Base-by-base conservation (phyloP, 164 flowering plant genomes). In the Santalum album region DNA sequence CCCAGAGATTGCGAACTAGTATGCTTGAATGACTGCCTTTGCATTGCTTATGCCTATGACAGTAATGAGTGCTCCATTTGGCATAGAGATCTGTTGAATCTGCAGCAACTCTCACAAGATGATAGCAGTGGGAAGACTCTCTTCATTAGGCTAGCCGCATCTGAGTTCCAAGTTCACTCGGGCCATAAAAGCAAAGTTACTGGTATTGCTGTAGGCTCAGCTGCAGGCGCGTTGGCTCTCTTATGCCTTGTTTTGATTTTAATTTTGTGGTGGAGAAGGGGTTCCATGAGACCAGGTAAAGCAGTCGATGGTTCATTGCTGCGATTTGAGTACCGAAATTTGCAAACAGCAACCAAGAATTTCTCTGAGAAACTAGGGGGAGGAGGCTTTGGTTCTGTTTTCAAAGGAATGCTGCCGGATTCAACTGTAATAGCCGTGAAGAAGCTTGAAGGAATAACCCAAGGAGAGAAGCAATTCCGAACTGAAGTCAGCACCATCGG, bases 401-500 rank as follows among this genome's bases (percentile, higher is more conserved):
- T 66, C 36, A 76, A 69, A 53, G 87, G 83, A 23, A 63, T 67
- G 5, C 52, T 72, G 52, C 69, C 75, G 12, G 68, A 74, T 55
- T 65, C 73, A 12, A 58, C 71, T 16, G 55, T 54, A 17, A 52
- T 79, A 19, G 81, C 84, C 0, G 79, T 74, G 55, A 78, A 79
- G 74, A 67, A 62, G 51, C 81, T 82, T 2, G 77, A 79, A 53
- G 64, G 77, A 59, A 17, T 64, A 17, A 57, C 65, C 15, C 90
- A 80, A 61, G 79, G 76, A 7, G 81, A 78, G 44, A 80, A 80
- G 68, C 83, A 78, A 51, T 80, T 80, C 51, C 59, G 80, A 39
- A 46, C 75, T 3, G 88, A 84, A 56, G 91, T 84, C 16, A 75
- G 75, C 71, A 79, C 88, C 1, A 82, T 84, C 12, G 91, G 91